These are phyloP conservation scores for Fusarium circinatum DNA, from an alignment of 2,329 filamentous ascomycete genomes.

Conservation along the genomic window DNA sequence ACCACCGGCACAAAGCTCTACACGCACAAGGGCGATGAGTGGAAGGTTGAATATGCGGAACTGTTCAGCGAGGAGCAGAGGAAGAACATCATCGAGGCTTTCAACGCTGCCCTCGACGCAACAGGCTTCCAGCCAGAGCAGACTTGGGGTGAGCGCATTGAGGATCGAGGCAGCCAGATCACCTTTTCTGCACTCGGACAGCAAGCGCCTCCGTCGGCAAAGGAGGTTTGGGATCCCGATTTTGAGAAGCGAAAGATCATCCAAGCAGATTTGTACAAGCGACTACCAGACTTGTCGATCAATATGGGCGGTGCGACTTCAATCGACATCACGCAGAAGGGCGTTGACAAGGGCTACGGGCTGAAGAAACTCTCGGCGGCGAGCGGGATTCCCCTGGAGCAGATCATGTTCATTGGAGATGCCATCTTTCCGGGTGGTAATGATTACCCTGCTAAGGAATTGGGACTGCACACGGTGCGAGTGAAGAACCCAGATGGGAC, in stretches of 20 bases:
- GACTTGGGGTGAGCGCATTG: conserved; percentile 18
- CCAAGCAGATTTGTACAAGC: conserved; percentile 10
- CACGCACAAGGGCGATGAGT: conserved; percentile 5
- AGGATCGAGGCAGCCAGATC: conserved; percentile 16
- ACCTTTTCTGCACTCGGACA: conserved; percentile 16
- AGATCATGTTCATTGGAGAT: conserved; percentile 22
- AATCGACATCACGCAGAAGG: conserved; percentile 19
- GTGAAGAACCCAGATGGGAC: conserved; percentile 21
- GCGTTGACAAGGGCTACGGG: conserved; percentile 16
- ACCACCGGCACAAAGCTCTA: conserved; percentile 16
- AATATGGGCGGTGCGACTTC: conserved; percentile 21
- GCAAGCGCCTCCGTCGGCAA: conserved; percentile 5
- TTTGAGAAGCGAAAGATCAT: conserved; percentile 19
- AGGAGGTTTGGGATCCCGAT: conserved; percentile 16
- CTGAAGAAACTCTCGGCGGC: conserved; percentile 14
- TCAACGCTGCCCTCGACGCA: conserved; percentile 10
- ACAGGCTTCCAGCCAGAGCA: conserved; percentile 17
- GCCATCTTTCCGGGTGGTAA: conserved; percentile 20
- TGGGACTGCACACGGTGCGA: conserved; percentile 14
- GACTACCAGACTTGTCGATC: conserved; percentile 14
- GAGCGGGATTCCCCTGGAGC: conserved; percentile 1
- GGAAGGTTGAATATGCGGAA: conserved; percentile 18
- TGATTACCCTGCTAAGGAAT: conserved; percentile 16
- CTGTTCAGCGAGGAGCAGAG: conserved; percentile 17
- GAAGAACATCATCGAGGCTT: conserved; percentile 12